Evolutionary conservation across 352 stramenopile genomes (phyloP).

Genomic region (Thalassiosira oceanica): DNA sequence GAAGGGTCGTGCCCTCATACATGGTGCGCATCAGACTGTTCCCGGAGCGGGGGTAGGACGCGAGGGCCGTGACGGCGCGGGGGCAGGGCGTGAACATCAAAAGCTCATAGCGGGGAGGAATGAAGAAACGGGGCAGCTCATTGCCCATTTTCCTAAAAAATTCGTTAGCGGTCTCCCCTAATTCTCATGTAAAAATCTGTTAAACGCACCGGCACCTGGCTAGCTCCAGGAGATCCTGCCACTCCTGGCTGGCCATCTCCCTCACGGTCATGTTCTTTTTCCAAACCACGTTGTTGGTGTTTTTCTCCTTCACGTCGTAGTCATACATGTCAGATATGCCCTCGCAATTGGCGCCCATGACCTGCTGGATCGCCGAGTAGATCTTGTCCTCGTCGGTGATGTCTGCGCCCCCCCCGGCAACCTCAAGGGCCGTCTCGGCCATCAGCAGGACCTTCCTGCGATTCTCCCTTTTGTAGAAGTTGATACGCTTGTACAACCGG

Average conservation of each 20-base stretch:
- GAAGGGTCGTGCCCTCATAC: slow-evolving; percentile 92
- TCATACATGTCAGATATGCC: slow-evolving; percentile 19
- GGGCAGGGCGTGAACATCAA: slow-evolving; percentile 33
- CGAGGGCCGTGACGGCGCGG: slow-evolving; percentile 78
- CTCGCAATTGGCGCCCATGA: neutral
- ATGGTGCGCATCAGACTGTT: slow-evolving; percentile 96
- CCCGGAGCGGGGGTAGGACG: slow-evolving; percentile 95
- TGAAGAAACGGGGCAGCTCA: slow-evolving; percentile 12
- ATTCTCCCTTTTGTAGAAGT: slow-evolving; percentile 26
- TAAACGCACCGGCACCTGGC: slow-evolving; percentile 7
- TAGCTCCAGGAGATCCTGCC: slow-evolving; percentile 32
- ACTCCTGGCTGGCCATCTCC: slow-evolving; percentile 39
- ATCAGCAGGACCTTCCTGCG: neutral
- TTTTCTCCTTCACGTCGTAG: slow-evolving; percentile 23
- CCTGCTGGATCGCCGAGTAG: neutral
- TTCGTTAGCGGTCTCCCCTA: neutral
- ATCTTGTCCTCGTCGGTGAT: neutral
- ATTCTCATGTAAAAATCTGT: neutral
- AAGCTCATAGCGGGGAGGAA: slow-evolving; percentile 42
- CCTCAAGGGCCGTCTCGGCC: neutral
- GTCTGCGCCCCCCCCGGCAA: neutral
- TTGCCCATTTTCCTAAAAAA: slow-evolving; percentile 6
- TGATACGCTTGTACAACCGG: slow-evolving; percentile 20
- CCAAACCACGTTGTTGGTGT: slow-evolving; percentile 12
- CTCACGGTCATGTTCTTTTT: slow-evolving; percentile 38